Percentiles rank a stretch among this genome's conserved stretches.
Conservation (phyloP, 257 asterid genomes). For the Ligustrum vulgare region DNA sequence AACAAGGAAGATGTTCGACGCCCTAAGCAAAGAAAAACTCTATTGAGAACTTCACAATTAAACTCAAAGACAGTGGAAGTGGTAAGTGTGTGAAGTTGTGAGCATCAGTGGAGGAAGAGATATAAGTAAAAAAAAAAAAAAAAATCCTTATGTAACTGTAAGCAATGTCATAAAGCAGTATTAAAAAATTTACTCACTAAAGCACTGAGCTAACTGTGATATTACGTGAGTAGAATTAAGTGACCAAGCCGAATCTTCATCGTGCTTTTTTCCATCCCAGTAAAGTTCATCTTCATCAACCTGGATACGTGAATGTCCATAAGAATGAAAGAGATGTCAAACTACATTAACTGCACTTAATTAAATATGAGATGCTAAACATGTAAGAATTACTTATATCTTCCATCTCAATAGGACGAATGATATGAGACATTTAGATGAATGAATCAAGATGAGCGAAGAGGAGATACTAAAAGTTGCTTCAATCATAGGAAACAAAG, state of each 20-base stretch:
- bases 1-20: not conserved
- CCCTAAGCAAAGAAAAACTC: not conserved
- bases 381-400: not conserved
- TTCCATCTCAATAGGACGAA: not conserved
- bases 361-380: conserved; percentile 3
- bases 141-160: not conserved
- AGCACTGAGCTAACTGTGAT: conserved; percentile 77
- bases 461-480: not conserved
- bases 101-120: not conserved
- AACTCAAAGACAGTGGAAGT: not conserved
- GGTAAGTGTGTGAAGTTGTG: not conserved
- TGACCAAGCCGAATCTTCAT: conserved; percentile 53
- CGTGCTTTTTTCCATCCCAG: conserved; percentile 57
- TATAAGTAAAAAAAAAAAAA: not conserved
- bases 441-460: not conserved
- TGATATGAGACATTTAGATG: not conserved
- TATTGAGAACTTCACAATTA: not conserved
- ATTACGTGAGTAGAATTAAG: conserved; percentile 68
- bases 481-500: not conserved
- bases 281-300: conserved; percentile 77
- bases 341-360: not conserved
- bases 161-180: conserved; percentile 16
- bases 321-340: conserved; percentile 24
- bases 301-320: conserved; percentile 44
- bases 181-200: conserved; percentile 65